Conservation (phyloP, 768 basidiomycete genomes). For the Boletus reticulatus region DNA sequence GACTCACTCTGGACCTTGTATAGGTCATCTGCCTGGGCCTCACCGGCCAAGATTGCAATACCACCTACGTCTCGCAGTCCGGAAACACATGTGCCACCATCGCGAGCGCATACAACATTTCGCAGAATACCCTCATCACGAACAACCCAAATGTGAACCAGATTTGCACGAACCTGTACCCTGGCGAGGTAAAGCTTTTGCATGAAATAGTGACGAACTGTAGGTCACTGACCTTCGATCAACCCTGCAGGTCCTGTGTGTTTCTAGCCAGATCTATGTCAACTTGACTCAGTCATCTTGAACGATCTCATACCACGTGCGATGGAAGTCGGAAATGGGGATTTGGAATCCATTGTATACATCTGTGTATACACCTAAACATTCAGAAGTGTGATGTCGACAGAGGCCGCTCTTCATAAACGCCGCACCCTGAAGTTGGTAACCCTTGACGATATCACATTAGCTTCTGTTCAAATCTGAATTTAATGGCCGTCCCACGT, state of each 20-base stretch:
- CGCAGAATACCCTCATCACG: constrained; percentile 42
- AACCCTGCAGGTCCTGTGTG: constrained; percentile 25
- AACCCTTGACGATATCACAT: no score
- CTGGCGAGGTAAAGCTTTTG: constrained; percentile 47
- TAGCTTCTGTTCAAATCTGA: no score
- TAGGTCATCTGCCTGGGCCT: constrained; percentile 57
- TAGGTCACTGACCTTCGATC: background rate
- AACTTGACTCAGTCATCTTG: constrained; percentile 12
- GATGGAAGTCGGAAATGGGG: background rate
- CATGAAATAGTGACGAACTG: background rate
- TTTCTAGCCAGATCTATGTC: constrained; percentile 23
- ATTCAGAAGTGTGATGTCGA: background rate
- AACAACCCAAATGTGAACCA: constrained; percentile 68
- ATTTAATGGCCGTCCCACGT: background rate
- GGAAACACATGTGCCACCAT: constrained; percentile 55
- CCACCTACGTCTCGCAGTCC: constrained; percentile 41
- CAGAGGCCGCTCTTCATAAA: background rate
- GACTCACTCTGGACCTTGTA: background rate
- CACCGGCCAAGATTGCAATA: constrained; percentile 52
- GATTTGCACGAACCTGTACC: constrained; percentile 53
- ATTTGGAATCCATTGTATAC: background rate
- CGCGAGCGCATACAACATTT: constrained; percentile 39
- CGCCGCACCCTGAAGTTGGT: no score
- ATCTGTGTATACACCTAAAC: background rate
- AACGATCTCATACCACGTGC: background rate